A percentile compares a stretch with the other conserved stretches of the same genome.
Evolutionary conservation across 371 early-diverging fungal species (phyloP).

Genomic region (Saksenaea oblongispora): DNA sequence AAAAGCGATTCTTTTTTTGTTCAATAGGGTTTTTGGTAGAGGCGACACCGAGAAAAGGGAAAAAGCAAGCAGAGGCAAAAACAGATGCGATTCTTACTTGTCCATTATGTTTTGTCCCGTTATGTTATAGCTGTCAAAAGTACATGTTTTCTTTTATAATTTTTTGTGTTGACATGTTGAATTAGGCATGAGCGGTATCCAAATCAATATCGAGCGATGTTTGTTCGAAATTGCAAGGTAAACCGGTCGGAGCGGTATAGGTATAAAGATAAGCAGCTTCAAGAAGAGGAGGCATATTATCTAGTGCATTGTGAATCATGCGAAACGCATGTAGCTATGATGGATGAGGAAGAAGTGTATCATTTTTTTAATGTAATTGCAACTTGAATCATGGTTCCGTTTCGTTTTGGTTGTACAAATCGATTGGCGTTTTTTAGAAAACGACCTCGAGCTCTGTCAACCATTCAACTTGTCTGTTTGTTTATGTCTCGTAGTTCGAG

Average conservation of each 20-base stretch:
- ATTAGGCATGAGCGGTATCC: slow-evolving; percentile 60
- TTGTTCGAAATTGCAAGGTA: slow-evolving; percentile 64
- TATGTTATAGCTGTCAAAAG: slow-evolving; percentile 73
- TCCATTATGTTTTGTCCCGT: slow-evolving; percentile 64
- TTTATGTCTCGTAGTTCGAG: too few species aligned
- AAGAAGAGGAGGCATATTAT: slow-evolving; percentile 39
- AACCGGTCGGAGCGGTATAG: slow-evolving; percentile 39
- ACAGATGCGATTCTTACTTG: slow-evolving; percentile 71
- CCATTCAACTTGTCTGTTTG: too few species aligned
- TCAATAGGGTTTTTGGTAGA: not conserved
- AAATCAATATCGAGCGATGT: slow-evolving; percentile 74
- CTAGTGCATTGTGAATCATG: slow-evolving; percentile 65
- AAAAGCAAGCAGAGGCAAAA: slow-evolving; percentile 24
- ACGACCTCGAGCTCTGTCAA: too few species aligned
- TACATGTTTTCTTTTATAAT: slow-evolving; percentile 15
- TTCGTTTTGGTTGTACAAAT: not conserved
- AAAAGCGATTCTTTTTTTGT: not conserved
- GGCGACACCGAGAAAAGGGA: slow-evolving; percentile 14
- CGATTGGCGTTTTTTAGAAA: too few species aligned
- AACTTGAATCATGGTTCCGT: slow-evolving; percentile 15
- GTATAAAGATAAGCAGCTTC: slow-evolving; percentile 18
- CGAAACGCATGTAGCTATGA: slow-evolving; percentile 64
- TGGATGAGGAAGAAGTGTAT: slow-evolving; percentile 69
- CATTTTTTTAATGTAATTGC: slow-evolving; percentile 73
- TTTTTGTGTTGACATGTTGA: not conserved